Evolutionary conservation across 2,329 filamentous ascomycete species (phyloP), one percentile per base, ranked within the genome.

Genomic region (Penicillium sp.): DNA sequence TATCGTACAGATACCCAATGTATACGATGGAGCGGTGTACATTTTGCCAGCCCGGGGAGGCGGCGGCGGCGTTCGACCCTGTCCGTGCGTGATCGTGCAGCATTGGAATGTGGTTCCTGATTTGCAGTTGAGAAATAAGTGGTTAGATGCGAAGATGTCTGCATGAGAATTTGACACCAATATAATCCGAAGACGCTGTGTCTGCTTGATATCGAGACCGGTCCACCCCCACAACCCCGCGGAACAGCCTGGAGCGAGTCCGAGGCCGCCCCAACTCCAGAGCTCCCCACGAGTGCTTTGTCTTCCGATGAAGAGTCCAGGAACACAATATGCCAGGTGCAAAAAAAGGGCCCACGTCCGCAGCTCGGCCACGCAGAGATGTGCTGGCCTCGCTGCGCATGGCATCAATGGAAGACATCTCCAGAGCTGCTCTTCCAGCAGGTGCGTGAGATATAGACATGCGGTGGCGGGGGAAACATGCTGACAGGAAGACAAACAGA

Each of bases 381-480:
- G 78, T 96, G 67, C 81, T 97, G 69, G 86, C 86, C 59, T 89
- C 90, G 45, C 81, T 97, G 67, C 89, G 89, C 70, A 88, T 88
- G 63, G 89, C 91, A 21, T 86, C 91, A 74, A 90, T 97, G 81
- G 80, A 74, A 61, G 68, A 93, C 58, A 87, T 90, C 56, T 83
- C 85, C 40, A 92, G 91, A 76, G 86, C 93, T 25, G 83, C 86
- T 41, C 82, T 97, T 35, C 93, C 93, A 62, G 92, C 91, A 74
- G 90, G 90, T 92, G 81, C 63, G 81, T 65, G 23, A 37, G 8
- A 35, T 29, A 9, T 25, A 27, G 10, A 38, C 42, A 52, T 43
- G 15, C 23, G 12, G 15, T 15, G n/a, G 25, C 17, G 4, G 13
- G 27, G 27, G 29, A 54, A 17, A 23, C 15, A n/a, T 37, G 37